These are phyloP conservation scores for Hyphodiscus hymeniophilus DNA, from an alignment of 495 filamentous ascomycete genomes.

Conservation along the genomic window DNA sequence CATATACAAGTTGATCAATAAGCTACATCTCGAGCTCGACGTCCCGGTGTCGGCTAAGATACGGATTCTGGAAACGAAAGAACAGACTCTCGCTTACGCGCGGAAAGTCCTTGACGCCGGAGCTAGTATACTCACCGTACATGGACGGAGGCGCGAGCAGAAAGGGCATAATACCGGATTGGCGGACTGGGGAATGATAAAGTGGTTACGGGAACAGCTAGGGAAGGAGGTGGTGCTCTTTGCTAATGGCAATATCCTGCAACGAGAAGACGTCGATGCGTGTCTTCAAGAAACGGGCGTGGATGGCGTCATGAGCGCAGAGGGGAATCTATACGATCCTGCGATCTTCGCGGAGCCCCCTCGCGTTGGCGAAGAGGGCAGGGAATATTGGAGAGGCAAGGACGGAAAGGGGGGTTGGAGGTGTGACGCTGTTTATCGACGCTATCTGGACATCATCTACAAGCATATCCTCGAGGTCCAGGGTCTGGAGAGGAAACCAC, in stretches of 20 bases:
- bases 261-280: constrained; percentile 65
- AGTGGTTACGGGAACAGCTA: constrained; percentile 74
- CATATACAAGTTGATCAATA: constrained; percentile 71
- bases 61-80: constrained; percentile 76
- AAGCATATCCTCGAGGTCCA: constrained; percentile 56
- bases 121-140: constrained; percentile 86
- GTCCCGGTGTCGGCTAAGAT: constrained; percentile 95
- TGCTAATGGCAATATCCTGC: constrained; percentile 91
- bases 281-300: constrained; percentile 83
- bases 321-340: constrained; percentile 88
- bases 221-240: constrained; percentile 87
- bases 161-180: constrained; percentile 94
- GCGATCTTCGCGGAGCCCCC: constrained; percentile 71
- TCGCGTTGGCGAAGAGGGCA: constrained; percentile 49
- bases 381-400: constrained; percentile 77
- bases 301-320: constrained; percentile 92
- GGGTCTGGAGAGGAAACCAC: constrained; percentile 54
- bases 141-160: constrained; percentile 82
- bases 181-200: constrained; percentile 82
- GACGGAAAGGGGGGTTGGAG: constrained; percentile 82
- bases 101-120: constrained; percentile 81
- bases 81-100: constrained; percentile 83
- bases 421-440: constrained; percentile 75
- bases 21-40: constrained; percentile 54
- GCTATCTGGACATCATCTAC: constrained; percentile 87